Evolutionary conservation across 1,284 basidiomycete genomes (phyloP).

Genomic region (Peniophora sp.): DNA sequence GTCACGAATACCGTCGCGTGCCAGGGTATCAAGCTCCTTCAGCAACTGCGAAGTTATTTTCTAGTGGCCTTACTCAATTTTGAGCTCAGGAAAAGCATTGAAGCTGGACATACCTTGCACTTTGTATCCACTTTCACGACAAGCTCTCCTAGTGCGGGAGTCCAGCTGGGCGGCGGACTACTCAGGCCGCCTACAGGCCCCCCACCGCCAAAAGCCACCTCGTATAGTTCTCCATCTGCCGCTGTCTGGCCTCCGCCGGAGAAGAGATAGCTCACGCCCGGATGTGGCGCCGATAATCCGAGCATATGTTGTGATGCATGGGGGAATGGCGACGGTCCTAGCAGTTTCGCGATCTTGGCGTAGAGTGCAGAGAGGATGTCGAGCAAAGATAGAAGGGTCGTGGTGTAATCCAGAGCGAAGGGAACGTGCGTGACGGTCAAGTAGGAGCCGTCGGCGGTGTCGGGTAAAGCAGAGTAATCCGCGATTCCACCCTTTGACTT

Average conservation of each 20-base stretch:
- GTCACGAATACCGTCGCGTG: conserved; percentile 70
- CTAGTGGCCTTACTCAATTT: conserved; percentile 27
- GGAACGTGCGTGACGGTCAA: conserved; percentile 74
- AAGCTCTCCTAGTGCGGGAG: conserved; percentile 55
- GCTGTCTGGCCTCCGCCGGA: conserved; percentile 18
- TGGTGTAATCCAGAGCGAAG: conserved; percentile 79
- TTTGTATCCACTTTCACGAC: conserved; percentile 74
- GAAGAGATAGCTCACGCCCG: conserved; percentile 76
- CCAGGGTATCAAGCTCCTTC: conserved; percentile 78
- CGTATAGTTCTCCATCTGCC: conserved; percentile 54
- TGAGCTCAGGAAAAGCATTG: background rate
- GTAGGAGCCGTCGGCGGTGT: conserved; percentile 60
- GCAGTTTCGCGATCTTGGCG: conserved; percentile 72
- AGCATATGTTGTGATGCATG: conserved; percentile 62
- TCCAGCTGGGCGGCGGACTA: conserved; percentile 55
- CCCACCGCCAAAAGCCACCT: conserved; percentile 47
- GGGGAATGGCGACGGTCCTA: conserved; percentile 69
- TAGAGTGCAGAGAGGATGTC: conserved; percentile 84
- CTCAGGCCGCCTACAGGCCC: conserved; percentile 18
- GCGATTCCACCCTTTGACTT: conserved; percentile 52
- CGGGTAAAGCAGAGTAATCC: conserved; percentile 51
- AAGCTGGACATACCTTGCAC: conserved; percentile 56
- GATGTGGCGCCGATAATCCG: conserved; percentile 64
- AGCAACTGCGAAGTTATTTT: conserved; percentile 70
- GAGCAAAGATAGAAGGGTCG: conserved; percentile 77